phyloP scores from a whole-genome alignment of 208 protist species.

The Balamuthia mandrillaris region DNA sequence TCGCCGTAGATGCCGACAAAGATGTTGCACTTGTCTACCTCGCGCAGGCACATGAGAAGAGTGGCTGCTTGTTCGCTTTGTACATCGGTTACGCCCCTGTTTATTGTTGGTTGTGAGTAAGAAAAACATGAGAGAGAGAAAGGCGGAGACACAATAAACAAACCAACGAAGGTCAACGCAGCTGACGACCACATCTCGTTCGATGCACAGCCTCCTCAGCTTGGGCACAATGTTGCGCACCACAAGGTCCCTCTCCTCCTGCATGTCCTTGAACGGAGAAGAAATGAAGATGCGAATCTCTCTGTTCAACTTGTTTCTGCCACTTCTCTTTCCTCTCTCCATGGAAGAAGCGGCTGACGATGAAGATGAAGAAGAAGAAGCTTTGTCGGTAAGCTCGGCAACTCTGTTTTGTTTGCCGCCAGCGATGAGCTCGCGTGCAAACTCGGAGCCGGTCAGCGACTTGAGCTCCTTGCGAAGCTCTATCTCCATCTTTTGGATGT shows the following conservation, averaged over 20 bases:
- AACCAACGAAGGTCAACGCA: conserved; percentile 60
- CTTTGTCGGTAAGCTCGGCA: no score
- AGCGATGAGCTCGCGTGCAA: background rate
- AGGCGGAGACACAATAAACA: background rate
- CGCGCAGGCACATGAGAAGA: conserved; percentile 52
- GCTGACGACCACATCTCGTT: conserved; percentile 47
- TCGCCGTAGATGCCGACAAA: conserved; percentile 58
- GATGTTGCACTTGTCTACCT: conserved; percentile 50
- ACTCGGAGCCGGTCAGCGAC: background rate
- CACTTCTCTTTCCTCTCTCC: background rate
- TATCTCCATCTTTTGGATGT: conserved; percentile 47
- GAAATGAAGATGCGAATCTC: conserved; percentile 63
- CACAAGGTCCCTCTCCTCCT: conserved; percentile 53
- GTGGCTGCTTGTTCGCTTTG: conserved; percentile 45
- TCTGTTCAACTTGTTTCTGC: conserved; percentile 1
- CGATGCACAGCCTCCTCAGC: conserved; percentile 52
- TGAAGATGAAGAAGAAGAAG: background rate
- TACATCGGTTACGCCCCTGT: conserved; percentile 44
- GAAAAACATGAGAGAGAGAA: background rate
- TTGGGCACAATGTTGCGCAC: conserved; percentile 58
- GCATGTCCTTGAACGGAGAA: conserved; percentile 64
- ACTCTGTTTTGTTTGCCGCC: no score
- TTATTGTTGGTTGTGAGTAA: no score
- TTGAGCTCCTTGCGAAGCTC: conserved; percentile 19
- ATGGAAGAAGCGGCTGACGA: no score